A percentile compares a stretch with the other conserved stretches of the same genome.
phyloP scores from a whole-genome alignment of 2,329 filamentous ascomycete genomes.

The Xylariaceae sp. region DNA sequence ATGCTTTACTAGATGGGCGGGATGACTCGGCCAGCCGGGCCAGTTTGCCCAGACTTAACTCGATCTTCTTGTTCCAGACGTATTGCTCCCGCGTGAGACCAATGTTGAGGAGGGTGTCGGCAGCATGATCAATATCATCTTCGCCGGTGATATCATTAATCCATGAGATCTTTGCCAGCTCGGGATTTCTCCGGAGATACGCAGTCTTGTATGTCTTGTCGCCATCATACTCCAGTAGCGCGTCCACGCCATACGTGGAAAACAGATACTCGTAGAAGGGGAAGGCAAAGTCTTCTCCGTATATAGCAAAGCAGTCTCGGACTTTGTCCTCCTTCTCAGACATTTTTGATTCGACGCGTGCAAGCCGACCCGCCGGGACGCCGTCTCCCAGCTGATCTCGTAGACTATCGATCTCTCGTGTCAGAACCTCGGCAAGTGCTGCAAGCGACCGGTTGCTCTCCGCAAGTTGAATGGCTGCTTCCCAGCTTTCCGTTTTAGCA shows the following conservation, averaged over 20 bases:
- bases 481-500: conserved; percentile 48
- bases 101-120: conserved; percentile 60
- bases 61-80: conserved; percentile 88
- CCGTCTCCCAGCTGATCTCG: conserved; percentile 27
- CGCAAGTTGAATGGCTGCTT: conserved; percentile 49
- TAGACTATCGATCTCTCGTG: conserved; percentile 42
- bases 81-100: conserved; percentile 67
- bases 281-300: conserved; percentile 60
- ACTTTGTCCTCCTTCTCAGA: conserved; percentile 41
- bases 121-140: conserved; percentile 66
- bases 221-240: conserved; percentile 62
- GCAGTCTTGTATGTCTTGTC: conserved; percentile 67
- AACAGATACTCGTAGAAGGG: conserved; percentile 78
- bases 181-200: conserved; percentile 66
- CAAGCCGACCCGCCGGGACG: conserved; percentile 27
- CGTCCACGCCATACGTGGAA: conserved; percentile 54
- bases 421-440: conserved; percentile 48
- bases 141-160: conserved; percentile 84
- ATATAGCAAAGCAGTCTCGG: conserved; percentile 50
- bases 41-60: conserved; percentile 83
- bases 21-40: conserved; percentile 58
- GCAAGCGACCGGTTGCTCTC: conserved; percentile 49
- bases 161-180: conserved; percentile 78
- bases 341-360: conserved; percentile 34
- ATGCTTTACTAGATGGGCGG: conserved; percentile 23